phyloP scores from a whole-genome alignment of 2,329 filamentous ascomycete genomes.

The Colletotrichum brevisporum region DNA sequence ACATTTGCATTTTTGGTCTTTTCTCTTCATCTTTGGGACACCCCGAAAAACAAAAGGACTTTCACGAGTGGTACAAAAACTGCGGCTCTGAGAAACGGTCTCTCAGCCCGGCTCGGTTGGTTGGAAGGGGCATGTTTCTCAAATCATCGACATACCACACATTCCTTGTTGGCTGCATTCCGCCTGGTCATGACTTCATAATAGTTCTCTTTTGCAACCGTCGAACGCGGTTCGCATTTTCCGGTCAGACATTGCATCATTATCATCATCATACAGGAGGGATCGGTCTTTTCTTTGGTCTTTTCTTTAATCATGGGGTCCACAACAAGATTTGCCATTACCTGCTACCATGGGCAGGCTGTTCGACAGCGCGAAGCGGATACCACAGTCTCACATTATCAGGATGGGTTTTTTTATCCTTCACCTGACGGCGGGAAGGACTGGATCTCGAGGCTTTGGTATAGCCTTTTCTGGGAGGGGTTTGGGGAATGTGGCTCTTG shows the following conservation, averaged over 20 bases:
- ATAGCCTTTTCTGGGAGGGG: neutral
- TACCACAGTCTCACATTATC: constrained; percentile 26
- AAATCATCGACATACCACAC: constrained; percentile 4
- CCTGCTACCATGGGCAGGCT: constrained; percentile 40
- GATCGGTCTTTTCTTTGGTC: constrained; percentile 19
- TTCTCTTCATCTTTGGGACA: constrained; percentile 21
- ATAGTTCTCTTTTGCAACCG: constrained; percentile 9
- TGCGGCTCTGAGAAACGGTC: constrained; percentile 20
- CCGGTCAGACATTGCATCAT: constrained; percentile 13
- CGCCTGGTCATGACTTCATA: constrained; percentile 17
- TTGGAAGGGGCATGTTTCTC: constrained; percentile 13
- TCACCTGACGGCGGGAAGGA: constrained; percentile 3
- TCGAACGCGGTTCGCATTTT: constrained; percentile 15
- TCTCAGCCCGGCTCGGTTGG: constrained; percentile 29
- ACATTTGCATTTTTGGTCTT: constrained; percentile 21
- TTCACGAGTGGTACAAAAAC: constrained; percentile 31
- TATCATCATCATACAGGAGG: constrained; percentile 24
- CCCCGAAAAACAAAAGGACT: constrained; percentile 26
- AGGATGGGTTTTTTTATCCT: constrained; percentile 7
- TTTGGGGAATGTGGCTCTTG: constrained; percentile 11
- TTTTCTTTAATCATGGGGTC: constrained; percentile 36
- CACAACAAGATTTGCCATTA: constrained; percentile 22
- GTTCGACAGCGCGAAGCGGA: constrained; percentile 32
- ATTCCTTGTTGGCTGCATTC: constrained; percentile 13
- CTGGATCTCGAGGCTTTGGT: constrained; percentile 21